phyloP scores from a whole-genome alignment of 768 basidiomycete genomes.

The Russula griseocarnosa region DNA sequence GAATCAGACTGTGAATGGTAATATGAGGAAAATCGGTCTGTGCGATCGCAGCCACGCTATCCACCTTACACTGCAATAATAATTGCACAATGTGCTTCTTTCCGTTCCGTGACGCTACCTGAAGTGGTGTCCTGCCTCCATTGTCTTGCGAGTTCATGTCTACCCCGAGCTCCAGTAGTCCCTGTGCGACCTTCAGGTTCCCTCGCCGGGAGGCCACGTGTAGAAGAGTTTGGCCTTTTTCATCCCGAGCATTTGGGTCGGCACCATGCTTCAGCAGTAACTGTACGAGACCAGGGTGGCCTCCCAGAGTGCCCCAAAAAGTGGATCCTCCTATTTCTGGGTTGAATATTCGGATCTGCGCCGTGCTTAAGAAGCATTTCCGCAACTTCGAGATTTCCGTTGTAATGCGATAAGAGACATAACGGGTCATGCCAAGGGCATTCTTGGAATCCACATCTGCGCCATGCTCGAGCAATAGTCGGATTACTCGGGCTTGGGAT shows the following conservation, averaged over 20 bases:
- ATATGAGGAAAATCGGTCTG: too few species aligned
- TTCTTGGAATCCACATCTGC: not conserved
- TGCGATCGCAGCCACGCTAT: too few species aligned
- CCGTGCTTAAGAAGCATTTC: not conserved
- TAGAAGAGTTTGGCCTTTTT: not conserved
- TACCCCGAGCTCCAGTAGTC: not conserved
- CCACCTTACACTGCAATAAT: too few species aligned
- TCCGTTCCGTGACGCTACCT: too few species aligned
- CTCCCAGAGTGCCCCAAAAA: not conserved
- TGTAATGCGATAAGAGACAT: too few species aligned
- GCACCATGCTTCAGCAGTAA: not conserved
- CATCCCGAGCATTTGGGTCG: not conserved
- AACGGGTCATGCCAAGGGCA: not conserved
- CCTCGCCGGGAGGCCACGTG: not conserved
- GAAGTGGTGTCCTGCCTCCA: too few species aligned
- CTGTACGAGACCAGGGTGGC: not conserved
- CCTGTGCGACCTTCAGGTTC: not conserved
- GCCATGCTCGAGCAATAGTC: not conserved
- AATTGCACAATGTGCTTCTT: not conserved
- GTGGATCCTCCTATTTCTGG: too few species aligned
- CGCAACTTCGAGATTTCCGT: not conserved
- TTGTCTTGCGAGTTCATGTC: not conserved
- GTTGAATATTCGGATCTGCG: not conserved
- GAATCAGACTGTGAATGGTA: too few species aligned
- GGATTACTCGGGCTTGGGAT: not conserved